Base-by-base conservation (phyloP, 2,329 filamentous ascomycete species). In the Ascosphaera aggregata region DNA sequence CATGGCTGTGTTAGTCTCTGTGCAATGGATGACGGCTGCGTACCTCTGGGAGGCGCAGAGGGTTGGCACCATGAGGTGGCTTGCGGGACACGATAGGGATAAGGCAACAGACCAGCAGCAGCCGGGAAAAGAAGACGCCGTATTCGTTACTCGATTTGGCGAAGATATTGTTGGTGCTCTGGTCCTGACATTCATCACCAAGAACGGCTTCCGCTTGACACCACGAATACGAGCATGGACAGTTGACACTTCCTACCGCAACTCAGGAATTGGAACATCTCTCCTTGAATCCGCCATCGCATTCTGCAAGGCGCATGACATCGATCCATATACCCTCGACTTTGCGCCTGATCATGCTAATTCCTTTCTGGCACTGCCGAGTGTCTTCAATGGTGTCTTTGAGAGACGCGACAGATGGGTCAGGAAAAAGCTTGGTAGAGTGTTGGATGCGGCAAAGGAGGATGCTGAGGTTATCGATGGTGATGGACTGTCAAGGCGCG, bases 331-430 rank as follows among this genome's bases (percentile, higher is more conserved):
- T 15, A 9, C 15, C 27, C 69, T 68, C 2, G 65, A 71, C 41
- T 91, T 92, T 54, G 78, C 76, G 5, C 60, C 65, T 39, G 71
- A 78, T 45, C 81, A 91, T 61, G 81, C 80, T 37, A 82, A 86
- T 65, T 71, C 73, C 45, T 57, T 57, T 42, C 66, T 69, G 52
- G 52, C 81, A 2, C 54, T 82, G 37, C 72, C 74, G 13, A 59
- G 60, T 42, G 54, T 71, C 17, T 80, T 78, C 49, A 76, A 77
- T 49, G 58, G 61, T 2, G 55, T 56, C 0, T 73, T 81, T 49
- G 61, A 70, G 42, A 63, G 58, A 51, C 58, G 63, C 36, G 76
- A 81, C 55, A 56, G 60, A 39, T 60, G 60, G 47, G 74, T 73
- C 13, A 48, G 51, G 40, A 49, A 53, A 38, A 43, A 54, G 43